These are phyloP conservation scores for Aspergillus neoniger DNA, from an alignment of 2,329 filamentous ascomycete genomes.

Conservation along the genomic window DNA sequence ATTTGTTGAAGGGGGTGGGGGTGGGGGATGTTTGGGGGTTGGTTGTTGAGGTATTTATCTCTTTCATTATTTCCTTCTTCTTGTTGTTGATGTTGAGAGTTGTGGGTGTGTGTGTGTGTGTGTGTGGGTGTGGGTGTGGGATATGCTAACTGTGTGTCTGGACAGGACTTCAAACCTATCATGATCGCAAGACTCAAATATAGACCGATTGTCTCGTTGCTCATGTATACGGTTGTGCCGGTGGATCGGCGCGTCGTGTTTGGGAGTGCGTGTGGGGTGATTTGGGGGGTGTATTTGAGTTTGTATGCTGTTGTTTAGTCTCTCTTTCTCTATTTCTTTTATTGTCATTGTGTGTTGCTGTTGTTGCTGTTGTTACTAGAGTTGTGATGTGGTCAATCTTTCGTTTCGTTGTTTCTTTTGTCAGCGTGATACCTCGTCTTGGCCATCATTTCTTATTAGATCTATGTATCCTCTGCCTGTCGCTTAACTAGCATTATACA, in stretches of 20 bases:
- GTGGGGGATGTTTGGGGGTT: conserved; percentile 31
- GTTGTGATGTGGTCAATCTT: not conserved
- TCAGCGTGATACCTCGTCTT: not conserved
- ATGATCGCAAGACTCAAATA: conserved; percentile 70
- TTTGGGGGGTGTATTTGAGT: conserved; percentile 76
- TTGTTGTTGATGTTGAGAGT: too few species aligned
- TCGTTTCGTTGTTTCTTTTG: not conserved
- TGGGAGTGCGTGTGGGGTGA: conserved; percentile 70
- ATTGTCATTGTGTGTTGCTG: too few species aligned
- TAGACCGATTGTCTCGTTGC: conserved; percentile 69
- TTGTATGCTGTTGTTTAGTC: conserved; percentile 52
- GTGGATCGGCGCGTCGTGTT: conserved; percentile 70
- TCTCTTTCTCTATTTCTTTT: not conserved
- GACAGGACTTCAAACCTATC: conserved; percentile 62
- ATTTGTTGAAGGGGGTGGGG: conserved; percentile 40
- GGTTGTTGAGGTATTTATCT: conserved; percentile 33
- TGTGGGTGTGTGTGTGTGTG: too few species aligned
- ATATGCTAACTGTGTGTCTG: too few species aligned
- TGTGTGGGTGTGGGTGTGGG: too few species aligned
- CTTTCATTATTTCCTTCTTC: not conserved
- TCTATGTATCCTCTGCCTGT: too few species aligned
- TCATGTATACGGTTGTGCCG: conserved; percentile 73
- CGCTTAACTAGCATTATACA: too few species aligned
- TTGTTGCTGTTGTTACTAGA: conserved; percentile 1
- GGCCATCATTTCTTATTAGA: too few species aligned